A percentile compares a stretch with the other conserved stretches of the same genome.
These are phyloP conservation scores for Cyberlindnera americana DNA, from an alignment of 805 yeast species.

Conservation along the genomic window DNA sequence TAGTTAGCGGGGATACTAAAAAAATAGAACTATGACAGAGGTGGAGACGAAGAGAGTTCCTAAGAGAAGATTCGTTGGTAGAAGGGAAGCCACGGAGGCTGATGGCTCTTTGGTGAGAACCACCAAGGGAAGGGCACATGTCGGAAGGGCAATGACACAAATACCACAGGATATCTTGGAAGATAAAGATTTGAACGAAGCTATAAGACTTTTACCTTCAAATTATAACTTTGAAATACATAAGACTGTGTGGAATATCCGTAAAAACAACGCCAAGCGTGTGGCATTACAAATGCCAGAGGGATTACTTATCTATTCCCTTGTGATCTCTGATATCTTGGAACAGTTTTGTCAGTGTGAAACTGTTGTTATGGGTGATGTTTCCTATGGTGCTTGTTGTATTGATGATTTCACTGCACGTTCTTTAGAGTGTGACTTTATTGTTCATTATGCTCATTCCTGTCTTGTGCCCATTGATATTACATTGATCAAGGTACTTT, in stretches of 20 bases:
- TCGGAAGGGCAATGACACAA: slow-evolving; percentile 71
- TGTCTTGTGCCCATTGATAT: slow-evolving; percentile 94
- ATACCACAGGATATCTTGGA: slow-evolving; percentile 83
- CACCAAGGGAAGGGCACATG: slow-evolving; percentile 31
- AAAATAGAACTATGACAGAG: background rate
- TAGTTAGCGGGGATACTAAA: too few species aligned
- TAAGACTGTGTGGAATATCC: slow-evolving; percentile 91
- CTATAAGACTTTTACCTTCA: slow-evolving; percentile 76
- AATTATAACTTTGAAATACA: slow-evolving; percentile 96
- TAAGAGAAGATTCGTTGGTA: slow-evolving; percentile 62
- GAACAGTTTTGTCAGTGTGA: slow-evolving; percentile 89
- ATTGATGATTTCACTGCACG: slow-evolving; percentile 95
- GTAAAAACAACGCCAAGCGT: slow-evolving; percentile 66
- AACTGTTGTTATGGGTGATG: slow-evolving; percentile 96
- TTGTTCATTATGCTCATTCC: slow-evolving; percentile 96
- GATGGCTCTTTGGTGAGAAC: slow-evolving; percentile 23
- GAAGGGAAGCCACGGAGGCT: slow-evolving; percentile 25
- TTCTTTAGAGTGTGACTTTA: slow-evolving; percentile 87
- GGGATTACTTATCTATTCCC: slow-evolving; percentile 83
- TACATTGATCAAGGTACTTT: slow-evolving; percentile 86
- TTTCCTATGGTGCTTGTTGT: slow-evolving; percentile 97
- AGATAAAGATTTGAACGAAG: slow-evolving; percentile 79
- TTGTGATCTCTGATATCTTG: slow-evolving; percentile 85
- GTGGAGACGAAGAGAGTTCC: slow-evolving; percentile 30
- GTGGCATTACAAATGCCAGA: slow-evolving; percentile 98